Percentiles rank a stretch among this genome's conserved stretches.
Conservation (phyloP, 2,329 filamentous ascomycete genomes). For the Fusarium udum region DNA sequence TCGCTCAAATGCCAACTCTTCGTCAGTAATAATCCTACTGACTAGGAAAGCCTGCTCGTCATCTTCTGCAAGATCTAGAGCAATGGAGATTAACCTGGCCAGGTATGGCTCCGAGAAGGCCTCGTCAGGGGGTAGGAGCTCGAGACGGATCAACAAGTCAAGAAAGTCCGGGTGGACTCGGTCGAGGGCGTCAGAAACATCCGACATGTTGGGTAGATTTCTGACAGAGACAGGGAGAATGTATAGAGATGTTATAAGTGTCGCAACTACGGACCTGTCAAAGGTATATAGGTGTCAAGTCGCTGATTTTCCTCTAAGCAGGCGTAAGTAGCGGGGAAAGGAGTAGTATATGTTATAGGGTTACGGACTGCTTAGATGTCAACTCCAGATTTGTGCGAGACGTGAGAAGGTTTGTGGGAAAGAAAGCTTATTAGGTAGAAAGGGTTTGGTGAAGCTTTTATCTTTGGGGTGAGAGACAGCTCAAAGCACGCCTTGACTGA, state of each 20-base stretch:
- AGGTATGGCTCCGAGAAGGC: constrained; percentile 22
- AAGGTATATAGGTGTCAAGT: background rate
- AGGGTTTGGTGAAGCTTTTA: background rate
- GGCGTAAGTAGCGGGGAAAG: background rate
- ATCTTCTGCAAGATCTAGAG: constrained; percentile 33
- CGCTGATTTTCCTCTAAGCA: background rate
- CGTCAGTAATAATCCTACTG: constrained; percentile 36
- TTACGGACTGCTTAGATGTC: background rate
- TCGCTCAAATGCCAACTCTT: constrained; percentile 29
- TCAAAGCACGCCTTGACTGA: background rate
- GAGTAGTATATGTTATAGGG: background rate
- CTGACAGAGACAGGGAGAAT: background rate
- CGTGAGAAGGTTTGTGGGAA: background rate
- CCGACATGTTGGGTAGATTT: background rate
- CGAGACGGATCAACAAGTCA: constrained; percentile 16
- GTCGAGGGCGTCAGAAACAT: constrained; percentile 2
- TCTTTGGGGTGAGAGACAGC: background rate
- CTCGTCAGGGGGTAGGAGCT: background rate
- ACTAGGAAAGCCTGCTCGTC: constrained; percentile 31
- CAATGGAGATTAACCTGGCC: constrained; percentile 25
- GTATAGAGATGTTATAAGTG: background rate
- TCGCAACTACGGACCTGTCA: background rate
- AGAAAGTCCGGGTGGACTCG: constrained; percentile 38
- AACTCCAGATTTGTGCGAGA: background rate
- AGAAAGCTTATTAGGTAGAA: background rate